Evolutionary conservation across 768 basidiomycete species (phyloP).

Genomic region (Phallus indusiatus): DNA sequence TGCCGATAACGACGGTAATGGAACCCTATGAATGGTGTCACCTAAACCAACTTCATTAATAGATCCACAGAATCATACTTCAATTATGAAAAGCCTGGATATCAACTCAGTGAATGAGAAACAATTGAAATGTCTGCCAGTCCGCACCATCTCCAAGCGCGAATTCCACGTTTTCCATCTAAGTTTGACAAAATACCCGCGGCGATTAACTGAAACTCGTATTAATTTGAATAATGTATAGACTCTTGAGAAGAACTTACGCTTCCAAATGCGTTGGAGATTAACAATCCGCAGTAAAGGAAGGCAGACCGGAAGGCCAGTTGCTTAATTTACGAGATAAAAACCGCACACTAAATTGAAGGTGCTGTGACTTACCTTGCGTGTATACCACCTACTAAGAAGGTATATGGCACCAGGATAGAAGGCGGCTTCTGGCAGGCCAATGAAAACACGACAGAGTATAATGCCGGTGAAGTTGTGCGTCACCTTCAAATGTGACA

Average conservation of each 20-base stretch:
- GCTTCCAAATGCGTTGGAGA: conserved; percentile 60
- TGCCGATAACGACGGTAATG: conserved; percentile 51
- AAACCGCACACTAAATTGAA: conserved; percentile 22
- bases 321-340: conserved; percentile 56
- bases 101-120: not conserved
- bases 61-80: conserved; percentile 27
- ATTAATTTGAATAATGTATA: not conserved
- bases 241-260: conserved; percentile 25
- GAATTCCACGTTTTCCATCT: conserved; percentile 57
- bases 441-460: conserved; percentile 50
- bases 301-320: conserved; percentile 56
- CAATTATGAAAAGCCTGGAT: conserved; percentile 60
- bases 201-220: conserved; percentile 44
- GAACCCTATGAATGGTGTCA: conserved; percentile 34
- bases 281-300: conserved; percentile 47
- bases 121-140: not conserved
- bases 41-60: not conserved
- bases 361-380: conserved; percentile 16
- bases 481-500: conserved; percentile 31
- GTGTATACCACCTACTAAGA: conserved; percentile 29
- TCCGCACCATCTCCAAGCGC: conserved; percentile 63
- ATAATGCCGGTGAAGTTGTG: conserved; percentile 45
- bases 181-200: conserved; percentile 64
- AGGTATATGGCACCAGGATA: conserved; percentile 47
- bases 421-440: conserved; percentile 56